Percentiles rank a stretch among this genome's conserved stretches.
phyloP scores from a whole-genome alignment of 78 protist genomes.

The Cavenderia fasciculata region DNA sequence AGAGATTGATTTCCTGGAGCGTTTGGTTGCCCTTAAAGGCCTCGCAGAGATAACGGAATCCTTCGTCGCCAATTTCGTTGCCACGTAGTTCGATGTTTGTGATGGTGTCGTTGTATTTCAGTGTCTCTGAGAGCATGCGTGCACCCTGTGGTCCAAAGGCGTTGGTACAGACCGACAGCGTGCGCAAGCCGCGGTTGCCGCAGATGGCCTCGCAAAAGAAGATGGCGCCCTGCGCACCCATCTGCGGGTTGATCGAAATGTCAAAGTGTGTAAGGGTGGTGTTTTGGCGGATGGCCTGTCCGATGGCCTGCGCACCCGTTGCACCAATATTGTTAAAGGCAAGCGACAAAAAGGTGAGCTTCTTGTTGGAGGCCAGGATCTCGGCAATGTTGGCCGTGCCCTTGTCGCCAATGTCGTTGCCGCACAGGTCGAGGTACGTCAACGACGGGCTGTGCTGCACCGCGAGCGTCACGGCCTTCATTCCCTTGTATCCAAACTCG shows the following conservation, averaged over 20 bases:
- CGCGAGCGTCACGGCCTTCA: constrained; percentile 42
- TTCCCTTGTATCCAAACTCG: constrained; percentile 70
- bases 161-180: constrained; percentile 28
- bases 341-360: constrained; percentile 30
- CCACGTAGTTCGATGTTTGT: constrained; percentile 67
- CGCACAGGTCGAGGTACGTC: constrained; percentile 57
- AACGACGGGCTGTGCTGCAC: constrained; percentile 19
- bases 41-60: constrained; percentile 34
- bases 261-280: constrained; percentile 9
- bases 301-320: constrained; percentile 38
- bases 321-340: constrained; percentile 71
- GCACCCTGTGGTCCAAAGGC: constrained; percentile 80
- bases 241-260: constrained; percentile 65
- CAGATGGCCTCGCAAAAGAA: constrained; percentile 23
- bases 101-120: constrained; percentile 42
- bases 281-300: constrained; percentile 21
- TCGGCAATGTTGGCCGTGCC: constrained; percentile 71
- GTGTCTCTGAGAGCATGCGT: constrained; percentile 13
- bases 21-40: constrained; percentile 22
- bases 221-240: constrained; percentile 21
- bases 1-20: constrained; percentile 49
- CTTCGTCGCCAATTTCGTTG: constrained; percentile 68
- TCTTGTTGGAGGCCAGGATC: constrained; percentile 18
- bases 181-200: constrained; percentile 6
- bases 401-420: constrained; percentile 72